Evolutionary conservation across 1,284 basidiomycete genomes (phyloP).

Genomic region (Rhodotorula sp.): DNA sequence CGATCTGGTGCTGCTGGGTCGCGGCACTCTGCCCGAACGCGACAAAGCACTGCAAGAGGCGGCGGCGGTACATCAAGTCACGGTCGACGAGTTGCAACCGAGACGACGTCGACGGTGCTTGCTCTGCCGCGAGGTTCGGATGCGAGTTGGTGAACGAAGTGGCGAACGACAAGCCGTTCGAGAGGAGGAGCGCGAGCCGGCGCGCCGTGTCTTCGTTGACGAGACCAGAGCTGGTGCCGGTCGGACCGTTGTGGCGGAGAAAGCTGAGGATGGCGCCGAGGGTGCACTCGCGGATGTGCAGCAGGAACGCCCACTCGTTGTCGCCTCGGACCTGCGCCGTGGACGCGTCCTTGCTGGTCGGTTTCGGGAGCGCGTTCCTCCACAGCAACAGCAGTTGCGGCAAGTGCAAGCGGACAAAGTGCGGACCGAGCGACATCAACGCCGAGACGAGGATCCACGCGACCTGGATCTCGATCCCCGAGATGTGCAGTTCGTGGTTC

Average conservation of each 20-base stretch:
- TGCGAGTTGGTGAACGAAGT: conserved; percentile 58
- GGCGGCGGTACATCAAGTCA: conserved; percentile 76
- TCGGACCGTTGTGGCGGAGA: conserved; percentile 65
- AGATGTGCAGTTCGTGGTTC: conserved; percentile 81
- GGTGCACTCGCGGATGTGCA: conserved; percentile 87
- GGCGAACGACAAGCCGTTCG: conserved; percentile 85
- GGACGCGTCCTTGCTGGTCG: conserved; percentile 76
- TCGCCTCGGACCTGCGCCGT: conserved; percentile 63
- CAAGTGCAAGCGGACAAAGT: conserved; percentile 87
- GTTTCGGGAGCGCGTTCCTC: conserved; percentile 94
- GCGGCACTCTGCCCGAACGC: conserved; percentile 74
- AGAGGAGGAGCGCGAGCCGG: conserved; percentile 75
- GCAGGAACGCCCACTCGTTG: conserved; percentile 85
- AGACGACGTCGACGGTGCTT: conserved; percentile 48
- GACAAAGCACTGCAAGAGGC: conserved; percentile 86
- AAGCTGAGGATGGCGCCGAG: conserved; percentile 86
- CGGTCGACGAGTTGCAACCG: conserved; percentile 68
- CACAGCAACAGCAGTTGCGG: conserved; percentile 90
- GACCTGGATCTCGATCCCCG: conserved; percentile 82
- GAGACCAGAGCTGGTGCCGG: conserved; percentile 54
- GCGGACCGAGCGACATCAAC: conserved; percentile 87
- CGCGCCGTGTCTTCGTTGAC: conserved; percentile 88
- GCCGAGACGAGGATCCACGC: conserved; percentile 92
- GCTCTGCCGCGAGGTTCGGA: conserved; percentile 31
- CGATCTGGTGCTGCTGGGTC: conserved; percentile 74